Base-by-base conservation (phyloP, 176 grass and related monocot species). In the Zea mays region DNA sequence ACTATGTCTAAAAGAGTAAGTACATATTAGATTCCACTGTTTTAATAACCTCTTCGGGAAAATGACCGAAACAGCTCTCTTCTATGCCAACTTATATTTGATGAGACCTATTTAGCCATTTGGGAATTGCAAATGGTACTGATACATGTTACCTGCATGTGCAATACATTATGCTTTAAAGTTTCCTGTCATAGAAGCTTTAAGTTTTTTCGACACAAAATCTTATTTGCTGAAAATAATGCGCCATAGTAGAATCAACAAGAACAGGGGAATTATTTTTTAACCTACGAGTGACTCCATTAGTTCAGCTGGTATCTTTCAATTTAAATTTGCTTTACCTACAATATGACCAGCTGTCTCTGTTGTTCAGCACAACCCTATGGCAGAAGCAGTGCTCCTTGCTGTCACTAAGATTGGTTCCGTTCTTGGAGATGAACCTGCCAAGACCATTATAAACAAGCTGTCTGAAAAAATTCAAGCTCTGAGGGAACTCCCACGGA, bases 301-400 rank as follows among this genome's bases (percentile, higher is more conserved):
- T 17, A 69, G 17, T 69, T 69, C 5, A 69, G n/a, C 41, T 69
- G 0, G 1, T 34, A 50, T 16, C 21, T 51, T 49, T 17, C 3
- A 16, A 2, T 19, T 57, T 27, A 46, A 40, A 39, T 59, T 59
- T 59, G 41, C 44, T 57, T 60, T 42, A 6, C 38, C 56, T 21
- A 75, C 12, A 51, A 71, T n/a, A 33, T 75, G 20, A 61, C 74
- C 1, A 63, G 5, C 15, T 35, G 0, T 77, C 10, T 77, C 7
- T 65, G 10, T 65, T 84, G 19, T 64, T 64, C 75, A 84, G 66
- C 37, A 43, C 19, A 84, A 45, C 78, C 59, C 5, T 41, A 69
- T 69, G 82, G 82, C 82, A 0, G 82, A 84, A 65, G 82, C 82
- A 4, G 57, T 84, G 12, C 45, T 64, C 57, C 58, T 78, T 78